Percentiles rank a stretch among this genome's conserved stretches.
These are phyloP conservation scores for Kluyveromyces nonfermentans DNA, from an alignment of 805 yeast genomes.

Conservation along the genomic window DNA sequence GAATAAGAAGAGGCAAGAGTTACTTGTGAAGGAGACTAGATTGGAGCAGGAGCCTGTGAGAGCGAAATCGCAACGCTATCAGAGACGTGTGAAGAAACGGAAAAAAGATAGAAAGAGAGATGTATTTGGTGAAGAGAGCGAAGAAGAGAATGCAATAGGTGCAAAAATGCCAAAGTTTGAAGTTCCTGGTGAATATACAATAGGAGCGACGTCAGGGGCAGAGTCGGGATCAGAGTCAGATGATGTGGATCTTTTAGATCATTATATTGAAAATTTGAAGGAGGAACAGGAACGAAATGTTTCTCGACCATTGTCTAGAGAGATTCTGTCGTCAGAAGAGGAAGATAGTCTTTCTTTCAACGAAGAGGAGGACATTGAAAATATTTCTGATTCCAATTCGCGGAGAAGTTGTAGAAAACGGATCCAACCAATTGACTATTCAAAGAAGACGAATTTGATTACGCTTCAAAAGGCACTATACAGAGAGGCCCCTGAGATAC, in stretches of 20 bases:
- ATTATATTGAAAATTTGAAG: constrained; percentile 31
- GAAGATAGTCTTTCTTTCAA: constrained; percentile 21
- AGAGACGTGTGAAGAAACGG: not conserved
- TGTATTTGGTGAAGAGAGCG: constrained; percentile 26
- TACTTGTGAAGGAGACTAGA: not conserved
- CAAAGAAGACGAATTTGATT: constrained; percentile 31
- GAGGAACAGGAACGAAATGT: constrained; percentile 7
- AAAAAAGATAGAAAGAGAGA: constrained; percentile 7
- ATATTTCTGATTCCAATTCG: constrained; percentile 9
- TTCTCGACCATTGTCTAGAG: constrained; percentile 6
- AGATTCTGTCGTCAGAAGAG: constrained; percentile 20
- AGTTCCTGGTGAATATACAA: too few species aligned
- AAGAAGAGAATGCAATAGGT: constrained; percentile 5
- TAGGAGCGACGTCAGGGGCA: too few species aligned
- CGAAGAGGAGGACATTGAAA: constrained; percentile 28
- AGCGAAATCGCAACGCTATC: not conserved
- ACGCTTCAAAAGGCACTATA: constrained; percentile 58
- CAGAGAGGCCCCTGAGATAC: constrained; percentile 46
- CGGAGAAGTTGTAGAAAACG: not conserved
- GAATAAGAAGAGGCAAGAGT: constrained; percentile 26
- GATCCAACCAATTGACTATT: constrained; percentile 5
- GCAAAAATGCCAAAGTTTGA: too few species aligned
- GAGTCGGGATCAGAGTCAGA: not conserved
- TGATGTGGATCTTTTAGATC: constrained; percentile 39
- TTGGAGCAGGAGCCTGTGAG: constrained; percentile 1